Conservation (phyloP, 2,329 filamentous ascomycete genomes). For the Cadophora gregata region DNA sequence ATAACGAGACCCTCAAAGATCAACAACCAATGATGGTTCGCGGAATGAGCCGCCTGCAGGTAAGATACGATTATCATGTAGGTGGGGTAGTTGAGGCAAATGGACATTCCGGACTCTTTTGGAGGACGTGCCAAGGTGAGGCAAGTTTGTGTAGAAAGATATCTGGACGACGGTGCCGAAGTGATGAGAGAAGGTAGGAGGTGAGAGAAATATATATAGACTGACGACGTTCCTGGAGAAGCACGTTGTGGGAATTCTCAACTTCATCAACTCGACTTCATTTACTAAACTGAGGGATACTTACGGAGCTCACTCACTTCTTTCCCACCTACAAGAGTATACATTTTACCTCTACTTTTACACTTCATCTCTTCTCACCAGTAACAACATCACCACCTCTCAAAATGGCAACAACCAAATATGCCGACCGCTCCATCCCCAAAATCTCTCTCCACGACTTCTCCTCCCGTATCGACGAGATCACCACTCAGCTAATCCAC, state of each 20-base stretch:
- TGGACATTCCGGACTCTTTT: not conserved
- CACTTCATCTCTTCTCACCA: not conserved
- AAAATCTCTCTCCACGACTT: conserved; percentile 61
- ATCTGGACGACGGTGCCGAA: not conserved
- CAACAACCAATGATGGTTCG: not conserved
- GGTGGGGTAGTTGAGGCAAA: conserved; percentile 1
- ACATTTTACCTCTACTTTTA: not conserved
- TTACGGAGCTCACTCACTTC: not conserved
- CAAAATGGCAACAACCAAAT: conserved; percentile 36
- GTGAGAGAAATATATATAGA: not conserved
- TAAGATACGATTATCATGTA: conserved; percentile 17
- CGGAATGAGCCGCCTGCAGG: conserved; percentile 15
- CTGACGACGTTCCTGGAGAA: not conserved
- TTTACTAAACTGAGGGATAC: not conserved
- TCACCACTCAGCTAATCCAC: conserved; percentile 56
- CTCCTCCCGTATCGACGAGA: conserved; percentile 57
- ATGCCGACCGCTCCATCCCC: conserved; percentile 38
- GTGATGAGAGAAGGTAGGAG: conserved; percentile 5
- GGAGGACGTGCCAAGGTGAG: not conserved
- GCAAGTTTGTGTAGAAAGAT: not conserved
- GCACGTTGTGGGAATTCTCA: not conserved
- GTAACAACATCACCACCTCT: not conserved
- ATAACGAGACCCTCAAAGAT: conserved; percentile 5
- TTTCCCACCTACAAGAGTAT: not conserved
- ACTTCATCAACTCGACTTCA: not conserved